Evolutionary conservation across 148 eudicot species (phyloP), one percentile per base, ranked within the genome.

Genomic region (Mesembryanthemum crystallinum): DNA sequence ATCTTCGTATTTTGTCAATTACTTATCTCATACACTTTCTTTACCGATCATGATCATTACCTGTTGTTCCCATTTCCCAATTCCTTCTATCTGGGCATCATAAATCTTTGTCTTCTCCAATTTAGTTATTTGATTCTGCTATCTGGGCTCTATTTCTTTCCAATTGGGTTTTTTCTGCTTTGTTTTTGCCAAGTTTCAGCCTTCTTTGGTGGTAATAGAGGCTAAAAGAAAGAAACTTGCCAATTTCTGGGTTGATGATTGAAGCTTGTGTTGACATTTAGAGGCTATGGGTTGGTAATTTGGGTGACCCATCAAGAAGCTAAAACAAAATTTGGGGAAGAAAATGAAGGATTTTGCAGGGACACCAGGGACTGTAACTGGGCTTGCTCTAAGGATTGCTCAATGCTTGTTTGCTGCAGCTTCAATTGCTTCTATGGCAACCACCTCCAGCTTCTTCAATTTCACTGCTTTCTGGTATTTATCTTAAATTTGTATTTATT

Each of bases 301-400:
- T 45, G n/a, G 47, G 61, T 21, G 25, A 52, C 18, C 23, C 7
- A 37, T 25, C 7, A 55, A 54, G 8, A 66, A 66, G 1, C 14
- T 45, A 49, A 51, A 17, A 4, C 27, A 11, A 30, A 28, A 58
- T 64, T 66, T 69, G 52, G 73, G n/a, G 68, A 69, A 68, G 79
- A 79, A 77, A 70, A 91, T 91, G 93, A 91, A 86, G 84, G 81
- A 88, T 73, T 88, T 91, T 81, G 83, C 89, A 51, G 97, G 97
- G 60, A 80, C 87, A 51, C 97, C 97, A n/a, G 97, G 97, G 9
- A 91, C 91, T 30, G 2, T 78, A 47, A 85, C 90, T 58, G 89
- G 87, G 52, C 82, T 91, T 29, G 14, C 73, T 65, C 79, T 91
- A 8, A 84, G 97, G 77, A 67, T 86, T 74, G 78, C 79, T 32